phyloP scores from a whole-genome alignment of 768 basidiomycete species.

The Pisolithus tinctorius region DNA sequence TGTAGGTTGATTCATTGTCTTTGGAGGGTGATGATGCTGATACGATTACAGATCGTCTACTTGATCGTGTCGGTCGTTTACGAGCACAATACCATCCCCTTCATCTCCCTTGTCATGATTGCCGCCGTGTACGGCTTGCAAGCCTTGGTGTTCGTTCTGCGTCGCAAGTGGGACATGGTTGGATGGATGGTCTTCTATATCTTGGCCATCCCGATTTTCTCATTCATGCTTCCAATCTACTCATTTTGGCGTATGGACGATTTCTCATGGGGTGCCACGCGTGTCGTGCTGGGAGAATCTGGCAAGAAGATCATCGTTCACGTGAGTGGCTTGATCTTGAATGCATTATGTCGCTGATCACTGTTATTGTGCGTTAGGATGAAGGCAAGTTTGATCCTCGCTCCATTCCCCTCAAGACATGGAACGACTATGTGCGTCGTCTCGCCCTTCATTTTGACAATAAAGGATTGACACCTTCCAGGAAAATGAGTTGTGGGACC shows the following conservation, averaged over 20 bases:
- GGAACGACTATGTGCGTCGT: slow-evolving; percentile 83
- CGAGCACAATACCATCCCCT: slow-evolving; percentile 61
- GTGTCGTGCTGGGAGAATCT: slow-evolving; percentile 87
- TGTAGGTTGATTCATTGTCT: slow-evolving; percentile 40
- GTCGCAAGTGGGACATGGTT: slow-evolving; percentile 98
- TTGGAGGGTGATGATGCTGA: background rate
- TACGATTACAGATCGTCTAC: slow-evolving; percentile 62
- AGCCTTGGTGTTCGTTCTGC: slow-evolving; percentile 83
- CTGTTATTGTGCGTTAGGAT: slow-evolving; percentile 45
- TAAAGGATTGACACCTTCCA: slow-evolving; percentile 21
- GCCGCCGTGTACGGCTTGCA: slow-evolving; percentile 93
- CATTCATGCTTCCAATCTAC: slow-evolving; percentile 87
- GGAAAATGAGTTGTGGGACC: slow-evolving; percentile 97
- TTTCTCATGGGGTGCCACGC: slow-evolving; percentile 93
- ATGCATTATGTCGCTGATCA: background rate
- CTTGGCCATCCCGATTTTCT: slow-evolving; percentile 87
- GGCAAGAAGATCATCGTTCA: slow-evolving; percentile 96
- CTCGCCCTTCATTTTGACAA: background rate
- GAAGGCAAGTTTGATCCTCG: slow-evolving; percentile 97
- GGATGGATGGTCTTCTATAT: slow-evolving; percentile 98
- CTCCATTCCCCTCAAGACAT: slow-evolving; percentile 90
- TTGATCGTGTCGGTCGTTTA: slow-evolving; percentile 76
- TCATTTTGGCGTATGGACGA: slow-evolving; percentile 99
- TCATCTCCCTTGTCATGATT: slow-evolving; percentile 85
- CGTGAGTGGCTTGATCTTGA: slow-evolving; percentile 39